Percentiles rank a stretch among this genome's conserved stretches.
Evolutionary conservation across 2,329 filamentous ascomycete genomes (phyloP).

Genomic region (Sclerotinia nivalis): DNA sequence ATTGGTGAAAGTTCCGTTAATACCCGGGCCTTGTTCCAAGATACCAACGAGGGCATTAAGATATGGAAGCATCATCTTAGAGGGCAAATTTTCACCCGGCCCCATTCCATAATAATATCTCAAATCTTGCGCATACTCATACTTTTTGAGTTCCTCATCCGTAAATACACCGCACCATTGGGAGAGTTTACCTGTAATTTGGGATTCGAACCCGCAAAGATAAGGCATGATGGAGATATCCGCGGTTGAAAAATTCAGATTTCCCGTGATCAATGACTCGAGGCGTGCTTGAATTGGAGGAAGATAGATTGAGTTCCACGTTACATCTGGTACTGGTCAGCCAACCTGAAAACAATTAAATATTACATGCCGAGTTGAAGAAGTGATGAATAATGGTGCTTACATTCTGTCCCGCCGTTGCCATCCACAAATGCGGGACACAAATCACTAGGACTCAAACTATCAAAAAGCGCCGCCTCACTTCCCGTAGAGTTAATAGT

Average conservation of each 20-base stretch:
- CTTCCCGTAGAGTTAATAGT: conserved; percentile 58
- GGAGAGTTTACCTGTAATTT: conserved; percentile 62
- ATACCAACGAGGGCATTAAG: conserved; percentile 55
- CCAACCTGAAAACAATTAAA: neutral
- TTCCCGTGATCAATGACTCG: conserved; percentile 42
- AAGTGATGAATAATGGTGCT: conserved; percentile 14
- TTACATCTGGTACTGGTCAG: neutral
- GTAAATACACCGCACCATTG: conserved; percentile 65
- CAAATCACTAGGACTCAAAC: conserved; percentile 61
- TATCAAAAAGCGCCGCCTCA: conserved; percentile 57
- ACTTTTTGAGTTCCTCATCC: conserved; percentile 60
- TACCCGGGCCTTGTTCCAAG: conserved; percentile 53
- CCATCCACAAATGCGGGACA: conserved; percentile 60
- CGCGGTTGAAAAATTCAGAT: conserved; percentile 53
- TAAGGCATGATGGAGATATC: conserved; percentile 64
- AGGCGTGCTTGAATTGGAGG: conserved; percentile 16
- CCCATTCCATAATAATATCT: conserved; percentile 68
- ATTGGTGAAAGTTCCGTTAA: conserved; percentile 49
- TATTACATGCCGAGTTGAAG: too few relatives aligned
- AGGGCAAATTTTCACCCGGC: conserved; percentile 54
- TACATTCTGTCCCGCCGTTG: conserved; percentile 48
- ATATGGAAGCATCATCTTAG: conserved; percentile 62
- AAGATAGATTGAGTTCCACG: conserved; percentile 17
- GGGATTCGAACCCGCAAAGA: conserved; percentile 70
- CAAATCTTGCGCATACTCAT: conserved; percentile 68